phyloP scores from a whole-genome alignment of 2,329 filamentous ascomycete genomes.

The Aspergillus japonicus region DNA sequence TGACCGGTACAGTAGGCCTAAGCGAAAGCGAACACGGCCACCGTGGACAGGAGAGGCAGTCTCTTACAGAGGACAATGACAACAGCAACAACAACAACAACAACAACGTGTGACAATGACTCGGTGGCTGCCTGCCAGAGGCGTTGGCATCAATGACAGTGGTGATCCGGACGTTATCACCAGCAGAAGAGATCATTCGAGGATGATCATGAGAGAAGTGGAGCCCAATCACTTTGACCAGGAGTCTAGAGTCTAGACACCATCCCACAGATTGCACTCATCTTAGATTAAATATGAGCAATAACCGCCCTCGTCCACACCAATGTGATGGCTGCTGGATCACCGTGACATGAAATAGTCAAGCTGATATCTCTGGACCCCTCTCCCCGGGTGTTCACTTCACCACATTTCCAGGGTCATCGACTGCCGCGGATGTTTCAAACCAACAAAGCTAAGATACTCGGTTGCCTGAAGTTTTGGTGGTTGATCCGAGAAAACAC shows the following conservation, averaged over 20 bases:
- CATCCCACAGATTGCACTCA: neutral
- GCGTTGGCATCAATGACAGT: neutral
- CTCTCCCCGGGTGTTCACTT: neutral
- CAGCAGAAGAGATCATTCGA: neutral
- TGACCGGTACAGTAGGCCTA: neutral
- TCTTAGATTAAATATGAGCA: neutral
- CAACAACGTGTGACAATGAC: neutral
- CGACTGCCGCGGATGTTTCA: constrained; percentile 9
- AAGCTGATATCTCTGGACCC: neutral
- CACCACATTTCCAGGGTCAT: neutral
- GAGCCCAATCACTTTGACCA: neutral
- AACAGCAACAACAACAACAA: neutral
- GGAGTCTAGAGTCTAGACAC: constrained; percentile 1
- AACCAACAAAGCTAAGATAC: neutral
- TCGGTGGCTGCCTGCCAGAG: neutral
- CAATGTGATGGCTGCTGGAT: neutral
- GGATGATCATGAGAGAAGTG: constrained; percentile 3
- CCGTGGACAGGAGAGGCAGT: too few relatives aligned
- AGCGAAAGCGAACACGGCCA: neutral
- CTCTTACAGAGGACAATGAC: neutral
- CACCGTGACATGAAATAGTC: neutral
- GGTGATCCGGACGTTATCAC: neutral
- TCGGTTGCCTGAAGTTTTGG: constrained; percentile 5
- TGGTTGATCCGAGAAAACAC: neutral
- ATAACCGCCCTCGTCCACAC: neutral